Base-by-base conservation (phyloP, 495 filamentous ascomycete species). In the Neurospora sp. region DNA sequence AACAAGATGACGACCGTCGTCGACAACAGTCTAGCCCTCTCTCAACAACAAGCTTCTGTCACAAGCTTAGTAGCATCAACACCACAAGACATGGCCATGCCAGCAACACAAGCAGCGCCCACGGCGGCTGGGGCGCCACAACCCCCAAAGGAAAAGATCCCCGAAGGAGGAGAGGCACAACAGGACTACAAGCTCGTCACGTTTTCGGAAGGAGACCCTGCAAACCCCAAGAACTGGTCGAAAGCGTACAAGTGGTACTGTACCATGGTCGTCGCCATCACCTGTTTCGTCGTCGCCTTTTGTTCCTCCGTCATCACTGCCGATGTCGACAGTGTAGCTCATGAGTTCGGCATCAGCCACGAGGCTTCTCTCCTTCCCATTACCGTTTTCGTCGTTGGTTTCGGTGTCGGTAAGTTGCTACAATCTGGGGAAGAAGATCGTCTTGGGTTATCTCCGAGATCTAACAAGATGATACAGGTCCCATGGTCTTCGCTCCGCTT, bases 401-500 rank as follows among this genome's bases (percentile, higher is more conserved):
- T 94, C 76, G 92, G 91, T 76, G 80, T 94, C 59, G 92, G 91
- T 73, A 69, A 73, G 76, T 75, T 72, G 40, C 37, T 31, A 10
- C 40, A 31, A 66, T 35, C 27, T 35, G 27, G 12, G 53, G 27
- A 66, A 35, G 53, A 61, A 37, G 35, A 16, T 8, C 53, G 16
- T 31, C 22, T 5, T 61, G 11, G 53, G 12, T 31, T 16, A 31
- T 66, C 6, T 16, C 53, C 53, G 53, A 66, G 53, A 66, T 16
- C 73, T 76, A 39, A 74, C 31, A 31, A 3, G 10, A 11, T 22
- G 46, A 59, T 3, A 14, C 27, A 78, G 76, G 77, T 4, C 93
- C 93, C n/a, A 92, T 94, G 91, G 84, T 83, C 16, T 96, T 94
- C 77, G 92, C 93, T 35, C 93, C 93, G 0, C 79, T 94, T 71